phyloP scores from a whole-genome alignment of 306 rosid species.

The Phaseolus lunatus region DNA sequence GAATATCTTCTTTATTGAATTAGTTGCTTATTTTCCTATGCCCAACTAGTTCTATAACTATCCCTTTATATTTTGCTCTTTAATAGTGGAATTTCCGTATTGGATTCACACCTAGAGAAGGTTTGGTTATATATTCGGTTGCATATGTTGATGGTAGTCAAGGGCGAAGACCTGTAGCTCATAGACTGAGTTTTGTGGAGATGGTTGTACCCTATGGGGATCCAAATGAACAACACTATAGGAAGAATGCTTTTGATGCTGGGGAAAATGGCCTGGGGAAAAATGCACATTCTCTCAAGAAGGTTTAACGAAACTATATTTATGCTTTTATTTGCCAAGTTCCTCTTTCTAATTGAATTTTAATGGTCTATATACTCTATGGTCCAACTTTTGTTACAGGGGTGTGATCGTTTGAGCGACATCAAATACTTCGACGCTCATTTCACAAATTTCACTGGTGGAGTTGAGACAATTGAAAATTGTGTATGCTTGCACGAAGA shows the following conservation, averaged over 20 bases:
- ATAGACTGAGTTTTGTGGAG: slow-evolving; percentile 87
- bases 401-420: no score
- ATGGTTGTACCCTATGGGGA: slow-evolving; percentile 93
- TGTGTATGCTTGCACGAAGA: slow-evolving; percentile 84
- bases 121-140: slow-evolving; percentile 78
- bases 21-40: slow-evolving; percentile 6
- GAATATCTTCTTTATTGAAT: neutral
- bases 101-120: slow-evolving; percentile 89
- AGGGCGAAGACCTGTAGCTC: slow-evolving; percentile 87
- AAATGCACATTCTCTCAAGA: slow-evolving; percentile 86
- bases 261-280: slow-evolving; percentile 91
- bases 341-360: slow-evolving; percentile 14
- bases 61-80: slow-evolving; percentile 30
- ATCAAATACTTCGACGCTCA: slow-evolving; percentile 86
- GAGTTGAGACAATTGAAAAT: slow-evolving; percentile 77
- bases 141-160: slow-evolving; percentile 87
- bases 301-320: slow-evolving; percentile 50
- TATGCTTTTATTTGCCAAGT: slow-evolving; percentile 18
- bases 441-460: slow-evolving; percentile 84
- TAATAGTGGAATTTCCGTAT: slow-evolving; percentile 84
- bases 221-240: slow-evolving; percentile 84
- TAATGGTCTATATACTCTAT: slow-evolving; percentile 21
- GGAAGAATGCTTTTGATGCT: slow-evolving; percentile 84
- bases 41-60: slow-evolving; percentile 23
- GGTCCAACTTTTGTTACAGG: slow-evolving; percentile 54